Base-by-base conservation (phyloP, 306 rosid species). In the Castanea sativa region DNA sequence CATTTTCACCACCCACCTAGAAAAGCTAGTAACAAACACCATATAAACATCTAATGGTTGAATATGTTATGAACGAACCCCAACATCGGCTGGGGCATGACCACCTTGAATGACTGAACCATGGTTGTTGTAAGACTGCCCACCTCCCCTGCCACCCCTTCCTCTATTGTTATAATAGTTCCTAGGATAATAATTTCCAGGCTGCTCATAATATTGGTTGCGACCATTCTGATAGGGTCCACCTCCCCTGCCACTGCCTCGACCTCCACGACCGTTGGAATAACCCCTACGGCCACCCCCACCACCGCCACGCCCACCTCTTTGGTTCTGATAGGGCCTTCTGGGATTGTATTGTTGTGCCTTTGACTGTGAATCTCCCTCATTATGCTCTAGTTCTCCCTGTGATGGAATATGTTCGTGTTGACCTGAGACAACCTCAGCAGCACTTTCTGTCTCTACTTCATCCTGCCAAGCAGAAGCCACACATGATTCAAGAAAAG, bases 221-320 rank as follows among this genome's bases (percentile, higher is more conserved):
- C 92, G 92, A 60, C 97, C 99, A 82, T 87, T 90, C 82, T 87
- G 91, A 85, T 80, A 96, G 82, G 91, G 76, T 21, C 92, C 84
- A 21, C 89, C 86, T 52, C 93, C 92, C 73, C 92, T 78, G 61
- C 92, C 82, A 5, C 91, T 88, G 51, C 91, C 87, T 5, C 98
- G 90, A 35, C 95, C 89, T 58, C 97, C 98, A 63, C 97, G 99
- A 1, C 93, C 96, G 67, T 89, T 95, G 32, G 91, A 61, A 75
- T 85, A 90, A 71, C 93, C 99, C 75, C 99, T 85, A 18, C 97
- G 89, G 59, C 93, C 94, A 71, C 93, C 99, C 13, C 88, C 91
- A 43, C 73, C 89, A 32, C 71, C 75, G 2, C 95, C 93, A 12
- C 96, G 94, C 7, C 93, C 94, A n/a, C 97, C 97, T 86, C 96